Evolutionary conservation across 2,329 filamentous ascomycete genomes (phyloP).

Genomic region (Fusarium nanum): DNA sequence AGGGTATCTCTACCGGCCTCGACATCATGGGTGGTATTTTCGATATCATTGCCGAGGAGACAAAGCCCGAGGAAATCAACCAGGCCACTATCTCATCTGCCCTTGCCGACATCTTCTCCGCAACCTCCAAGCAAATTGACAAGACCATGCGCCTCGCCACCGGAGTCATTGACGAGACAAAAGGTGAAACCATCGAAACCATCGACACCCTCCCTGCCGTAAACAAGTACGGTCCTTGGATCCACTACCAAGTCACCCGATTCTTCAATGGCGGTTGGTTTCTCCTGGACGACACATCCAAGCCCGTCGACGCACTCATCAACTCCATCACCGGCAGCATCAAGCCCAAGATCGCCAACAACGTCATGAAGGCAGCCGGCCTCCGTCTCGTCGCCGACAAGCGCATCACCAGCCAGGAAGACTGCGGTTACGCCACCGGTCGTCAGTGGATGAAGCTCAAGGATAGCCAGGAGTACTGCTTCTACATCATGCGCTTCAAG

Average conservation of each 20-base stretch:
- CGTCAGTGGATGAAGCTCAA: conserved; percentile 34
- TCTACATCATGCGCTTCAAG: conserved; percentile 27
- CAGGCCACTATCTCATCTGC: not conserved
- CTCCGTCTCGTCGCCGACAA: conserved; percentile 31
- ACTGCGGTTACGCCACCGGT: conserved; percentile 16
- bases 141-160: not conserved
- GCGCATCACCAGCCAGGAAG: conserved; percentile 4
- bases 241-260: conserved; percentile 15
- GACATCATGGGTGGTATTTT: not conserved
- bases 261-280: conserved; percentile 35
- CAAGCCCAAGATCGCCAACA: conserved; percentile 36
- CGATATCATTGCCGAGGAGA: not conserved
- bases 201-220: conserved; percentile 6
- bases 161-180: not conserved
- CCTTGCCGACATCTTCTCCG: not conserved
- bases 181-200: not conserved
- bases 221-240: conserved; percentile 12
- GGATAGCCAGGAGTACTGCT: conserved; percentile 27
- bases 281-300: conserved; percentile 9
- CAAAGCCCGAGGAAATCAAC: conserved; percentile 14
- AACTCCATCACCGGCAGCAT: conserved; percentile 17
- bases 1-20: not conserved
- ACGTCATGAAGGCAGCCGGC: conserved; percentile 32
- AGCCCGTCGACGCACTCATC: conserved; percentile 1
- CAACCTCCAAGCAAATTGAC: not conserved